Evolutionary conservation across 2,329 filamentous ascomycete genomes (phyloP), one percentile per base, ranked within the genome.

Genomic region (Colletotrichum gigasporum): DNA sequence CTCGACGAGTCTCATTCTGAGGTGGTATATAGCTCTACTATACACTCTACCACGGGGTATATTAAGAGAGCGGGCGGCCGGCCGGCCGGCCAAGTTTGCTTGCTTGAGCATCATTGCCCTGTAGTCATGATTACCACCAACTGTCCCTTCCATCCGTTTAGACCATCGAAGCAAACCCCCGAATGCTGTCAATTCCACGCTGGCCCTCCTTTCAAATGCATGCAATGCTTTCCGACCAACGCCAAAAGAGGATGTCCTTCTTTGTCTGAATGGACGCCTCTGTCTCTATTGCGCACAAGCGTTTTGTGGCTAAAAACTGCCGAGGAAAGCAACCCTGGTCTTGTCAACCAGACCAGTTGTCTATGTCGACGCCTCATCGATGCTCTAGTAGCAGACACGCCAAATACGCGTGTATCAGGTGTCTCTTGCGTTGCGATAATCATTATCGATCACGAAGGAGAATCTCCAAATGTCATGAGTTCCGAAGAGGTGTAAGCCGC

Each of bases 201-300:
- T 51, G 44, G 37, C 44, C 44, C 5, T 51, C 51, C 63, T 64
- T 61, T 50, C 59, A 65, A 63, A 65, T 64, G 63, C 63, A 56
- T 56, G 16, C 22, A 42, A 65, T 65, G 63, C 63, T 65, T 63
- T 41, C 62, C 42, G 62, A 55, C 62, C 63, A 65, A 65, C 63
- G 59, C 63, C 63, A 35, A 57, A 63, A 24, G 48, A 63, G 22
- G 20, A 41, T 37, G 16, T 45, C 39, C 47, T 32, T 57, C 26
- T 65, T 44, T 35, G 10, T 20, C 6, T n/a, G 18, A 18, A 42
- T 37, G 14, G 12, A 14, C 22, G n/a, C n/a, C 53, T 30, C 24
- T 16, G n/a, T 65, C 51, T 65, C 42, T n/a, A n/a, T n/a, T 63
- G 20, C 32, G 24, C 16, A 39, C 12, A 34, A 41, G 58, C 51